Evolutionary conservation across 169 alveolate species (phyloP), one percentile per base, ranked within the genome.

Genomic region (Cytauxzoon felis): DNA sequence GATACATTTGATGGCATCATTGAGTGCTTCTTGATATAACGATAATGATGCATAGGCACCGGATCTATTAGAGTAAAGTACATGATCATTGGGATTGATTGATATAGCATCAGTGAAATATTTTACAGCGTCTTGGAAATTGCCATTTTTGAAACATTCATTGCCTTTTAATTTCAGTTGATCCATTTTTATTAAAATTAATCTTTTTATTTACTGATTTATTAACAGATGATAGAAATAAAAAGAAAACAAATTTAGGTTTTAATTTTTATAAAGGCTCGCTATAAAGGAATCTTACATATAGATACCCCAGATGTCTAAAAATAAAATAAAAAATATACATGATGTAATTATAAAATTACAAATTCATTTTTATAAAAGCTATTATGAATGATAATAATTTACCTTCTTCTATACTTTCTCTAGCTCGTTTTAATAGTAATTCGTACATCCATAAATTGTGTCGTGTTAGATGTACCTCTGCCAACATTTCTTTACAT

Each of bases 31-130:
- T 24, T 91, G 89, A 69, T 69, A 93, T 68, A 88, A 78, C 27
- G 81, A 54, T 49, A 93, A 60, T 49, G 95, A 87, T 47, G 94
- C 92, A 59, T 89, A 94, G 26, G 96, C 95, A 19, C 97, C 98
- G 5, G 98, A 91, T 59, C 97, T 79, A 79, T 96, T 96, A 27
- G 98, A 94, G 78, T 93, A 95, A 5, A 94, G 87, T 5, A 94
- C 93, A 61, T 90, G 96, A 65, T 96, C 98, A 23, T 50, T 36
- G 1, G 97, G 97, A 71, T 87, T 87, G n/a, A 70, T 51, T 57
- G 82, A 84, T 56, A 96, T 94, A n/a, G 98, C 98, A 56, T 91
- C 78, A 9, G 97, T 73, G 85, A 93, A 96, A 64, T 76, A 87
- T 49, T 91, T 91, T 36, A 87, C 89, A 0, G 99, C 97, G 41